Base-by-base conservation (phyloP, 176 grass and related monocot genomes). In the Carex pumila region DNA sequence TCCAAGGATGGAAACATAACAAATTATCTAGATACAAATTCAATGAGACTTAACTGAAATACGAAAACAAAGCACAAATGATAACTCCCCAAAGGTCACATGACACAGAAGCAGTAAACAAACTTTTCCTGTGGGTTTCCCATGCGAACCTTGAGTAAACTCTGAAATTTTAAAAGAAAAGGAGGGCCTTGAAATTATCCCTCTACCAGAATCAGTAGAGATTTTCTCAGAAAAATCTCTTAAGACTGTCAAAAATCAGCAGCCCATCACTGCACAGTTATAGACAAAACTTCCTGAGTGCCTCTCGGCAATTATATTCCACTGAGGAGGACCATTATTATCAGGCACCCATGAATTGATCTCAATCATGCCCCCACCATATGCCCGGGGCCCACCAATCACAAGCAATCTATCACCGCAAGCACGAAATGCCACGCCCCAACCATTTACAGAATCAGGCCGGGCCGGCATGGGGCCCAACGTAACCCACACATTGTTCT, bases 241-340 rank as follows among this genome's bases (percentile, higher is more conserved):
- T 65, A 78, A 78, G n/a, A 54, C 62, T 55, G 60, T 79, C 47
- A 79, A 79, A 91, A 89, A 82, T 97, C 87, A 97, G 89, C 94
- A 97, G 52, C 94, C 86, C 94, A 97, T 97, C 47, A 93, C 94
- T 72, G 94, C 94, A 0, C 94, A 97, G 84, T 97, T 97, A 90
- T 91, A 97, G 72, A 97, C 94, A 89, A 97, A 97, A 82, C 81
- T 91, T 45, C 87, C 87, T 10, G 94, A 93, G 30, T 53, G 91
- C 30, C 81, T 79, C 41, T 65, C 91, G 1, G 86, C 91, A 66
- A 97, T 93, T 64, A 90, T 90, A 58, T 75, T 86, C 94, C 94
- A 97, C 60, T 80, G 84, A 50, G 91, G 91, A 13, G 65, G 78
- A 4, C 86, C 87, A 13, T 64, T 84, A 67, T 93, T 87, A 69